Evolutionary conservation across 345 rosid species (phyloP), one percentile per base, ranked within the genome.

Genomic region (Bruguiera parviflora): DNA sequence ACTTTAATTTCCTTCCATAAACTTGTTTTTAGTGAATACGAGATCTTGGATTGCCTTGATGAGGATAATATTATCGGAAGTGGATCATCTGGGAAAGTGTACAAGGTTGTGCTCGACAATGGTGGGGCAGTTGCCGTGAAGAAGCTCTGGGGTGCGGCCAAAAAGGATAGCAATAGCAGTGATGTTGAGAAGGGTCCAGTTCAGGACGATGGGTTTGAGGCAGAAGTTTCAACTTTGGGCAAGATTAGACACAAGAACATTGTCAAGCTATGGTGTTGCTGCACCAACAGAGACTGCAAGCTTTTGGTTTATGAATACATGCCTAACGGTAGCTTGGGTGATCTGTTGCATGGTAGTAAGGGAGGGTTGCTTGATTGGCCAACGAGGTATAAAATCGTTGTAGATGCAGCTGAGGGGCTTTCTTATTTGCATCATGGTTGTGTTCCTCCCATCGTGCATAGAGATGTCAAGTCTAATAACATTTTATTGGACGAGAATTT

Each of bases 221-320:
- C 97, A 2, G 99, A 96, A 78, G 87, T 96, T 3, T 88, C 73
- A 61, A 96, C 99, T 33, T 72, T 96, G 75, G 97, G 99, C 55
- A 96, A 96, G 80, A 92, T 96, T 56, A 85, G 99, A 84, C 99
- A 96, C 80, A 96, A 96, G 85, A 96, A 90, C 77, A 96, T 96
- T 56, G 99, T 96, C 28, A 96, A 85, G 82, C 85, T 96, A 0
- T 92, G 98, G 99, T 96, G 99, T 70, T 92, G 97, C 71, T 96
- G 98, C 73, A 76, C 96, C 0, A 85, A 96, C 0, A 81, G 85
- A 70, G 99, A 96, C 61, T 89, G 91, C 72, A 96, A 89, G 78
- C 98, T 96, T 64, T 79, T 96, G 79, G 99, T 96, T n/a, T 96
- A 92, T 11, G 99, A 96, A 82, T 90, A 86, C 79, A 89, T 96